Base-by-base conservation (phyloP, 2,329 filamentous ascomycete species). In the Tolypocladium paradoxum region DNA sequence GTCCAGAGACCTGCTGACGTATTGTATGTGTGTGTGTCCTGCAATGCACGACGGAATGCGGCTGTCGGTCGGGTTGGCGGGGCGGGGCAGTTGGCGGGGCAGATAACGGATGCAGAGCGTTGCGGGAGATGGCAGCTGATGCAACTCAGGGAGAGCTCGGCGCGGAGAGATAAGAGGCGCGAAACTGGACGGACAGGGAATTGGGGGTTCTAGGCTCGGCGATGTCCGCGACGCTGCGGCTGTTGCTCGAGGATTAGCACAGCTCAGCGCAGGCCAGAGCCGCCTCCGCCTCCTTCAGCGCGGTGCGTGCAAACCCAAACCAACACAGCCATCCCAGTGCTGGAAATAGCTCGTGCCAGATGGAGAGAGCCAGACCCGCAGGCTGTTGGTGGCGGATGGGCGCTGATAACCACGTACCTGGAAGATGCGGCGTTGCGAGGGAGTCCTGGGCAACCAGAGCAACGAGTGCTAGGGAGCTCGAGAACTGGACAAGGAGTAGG, bases 11-110 rank as follows among this genome's bases (percentile, higher is more conserved):
- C 4, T 31, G 27, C 45, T 47, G 45, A 12, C 48, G 48, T 37
- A 49, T 35, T 35, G 33, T 12, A 36, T 37, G 33, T 8, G 18
- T 18, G 18, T 16, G 14, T 33, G 36, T 16, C 27, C 38, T 51
- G 47, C 45, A 51, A 57, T 54, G 51, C 40, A 50, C 27, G 38
- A 45, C 51, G 54, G 46, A 51, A 53, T 53, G 54, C 48, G 48
- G 51, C 48, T 34, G 43, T n/a, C 37, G 40, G 43, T n/a, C 37
- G 43, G 36, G 47, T 53, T 50, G 34, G 49, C 48, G 38, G 48
- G 34, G 49, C 48, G 38, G 48, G 48, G 48, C 33, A 18, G 27
- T 35, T 48, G 45, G 40, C n/a, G 40, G 45, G 48, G 45, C 36
- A 50, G 47, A 34, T 48, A 35, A 35, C 31, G n/a, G 46, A n/a